Base-by-base conservation (phyloP, 164 flowering plant genomes). In the Buxus sempervirens region DNA sequence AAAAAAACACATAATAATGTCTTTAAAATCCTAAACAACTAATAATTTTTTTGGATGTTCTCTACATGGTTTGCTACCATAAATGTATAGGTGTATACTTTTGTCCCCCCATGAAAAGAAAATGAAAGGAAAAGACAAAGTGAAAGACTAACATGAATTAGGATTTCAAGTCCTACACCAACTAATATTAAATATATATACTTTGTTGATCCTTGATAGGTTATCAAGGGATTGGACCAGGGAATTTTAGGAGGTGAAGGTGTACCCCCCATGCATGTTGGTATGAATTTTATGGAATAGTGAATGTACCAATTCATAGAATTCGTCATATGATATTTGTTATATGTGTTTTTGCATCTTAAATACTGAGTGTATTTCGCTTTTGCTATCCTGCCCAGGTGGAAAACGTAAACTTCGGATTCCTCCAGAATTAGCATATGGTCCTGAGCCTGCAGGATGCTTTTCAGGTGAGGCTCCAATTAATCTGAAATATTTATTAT, bases 361-460 rank as follows among this genome's bases (percentile, higher is more conserved):
- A 53, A 22, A n/a, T n/a, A 25, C 63, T 9, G 1, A 57, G 18
- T 49, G 67, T 53, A 27, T 54, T 15, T 41, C 38, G 51, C 13
- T 27, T 19, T 62, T 5, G 21, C 22, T 18, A 19, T 60, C 21
- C 58, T 60, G 42, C 20, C n/a, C 81, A 93, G 97, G 97, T 68
- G 98, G 96, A 53, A 90, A 85, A 66, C 89, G 98, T 41, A 91
- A 87, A 76, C 95, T 91, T 74, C 79, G 69, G 53, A 94, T 94
- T 73, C 98, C 98, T 73, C 95, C 97, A 45, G 64, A 85, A 6
- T 75, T 94, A 68, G 98, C 97, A 2, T 90, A 94, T 72, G 98
- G 98, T 15, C 95, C 97, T 63, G 98, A 94, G 77, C 90, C 98
- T 56, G 98, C 98, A 19, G 98, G 98, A 45, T 94, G 98, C 80